phyloP scores from a whole-genome alignment of 2,329 filamentous ascomycete genomes.

The Leptographium wingfieldii region DNA sequence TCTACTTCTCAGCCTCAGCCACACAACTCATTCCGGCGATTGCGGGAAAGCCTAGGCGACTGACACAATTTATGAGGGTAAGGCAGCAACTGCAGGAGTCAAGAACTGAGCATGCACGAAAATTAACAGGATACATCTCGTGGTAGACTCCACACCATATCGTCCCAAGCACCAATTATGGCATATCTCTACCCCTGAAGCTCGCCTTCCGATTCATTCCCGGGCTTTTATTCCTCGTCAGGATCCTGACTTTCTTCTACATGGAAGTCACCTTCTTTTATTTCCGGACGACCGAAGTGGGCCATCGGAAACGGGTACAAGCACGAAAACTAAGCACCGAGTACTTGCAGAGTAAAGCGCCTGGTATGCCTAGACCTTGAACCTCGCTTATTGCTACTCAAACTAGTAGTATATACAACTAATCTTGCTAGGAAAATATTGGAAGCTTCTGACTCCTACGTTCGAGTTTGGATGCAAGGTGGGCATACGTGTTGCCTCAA shows the following conservation, averaged over 20 bases:
- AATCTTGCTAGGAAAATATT: neutral
- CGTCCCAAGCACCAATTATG: neutral
- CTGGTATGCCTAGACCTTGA: neutral
- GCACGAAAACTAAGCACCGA: neutral
- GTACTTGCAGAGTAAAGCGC: neutral
- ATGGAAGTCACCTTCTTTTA: neutral
- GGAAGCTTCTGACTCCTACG: neutral
- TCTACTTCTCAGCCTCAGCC: neutral
- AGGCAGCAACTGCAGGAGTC: neutral
- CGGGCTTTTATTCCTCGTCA: neutral
- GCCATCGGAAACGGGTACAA: neutral
- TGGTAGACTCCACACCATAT: neutral
- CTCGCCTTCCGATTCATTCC: neutral
- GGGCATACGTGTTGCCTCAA: neutral
- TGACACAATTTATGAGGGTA: neutral
- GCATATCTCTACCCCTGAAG: neutral
- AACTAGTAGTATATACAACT: no score
- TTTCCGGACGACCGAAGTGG: neutral
- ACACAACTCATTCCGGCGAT: neutral
- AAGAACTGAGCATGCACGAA: no score
- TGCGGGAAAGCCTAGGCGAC: neutral
- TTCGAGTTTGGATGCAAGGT: neutral
- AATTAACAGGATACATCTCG: neutral
- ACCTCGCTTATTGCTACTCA: neutral
- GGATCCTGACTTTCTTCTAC: neutral